Conservation (phyloP, 2,329 filamentous ascomycete species). For the Claviceps pazoutovae region DNA sequence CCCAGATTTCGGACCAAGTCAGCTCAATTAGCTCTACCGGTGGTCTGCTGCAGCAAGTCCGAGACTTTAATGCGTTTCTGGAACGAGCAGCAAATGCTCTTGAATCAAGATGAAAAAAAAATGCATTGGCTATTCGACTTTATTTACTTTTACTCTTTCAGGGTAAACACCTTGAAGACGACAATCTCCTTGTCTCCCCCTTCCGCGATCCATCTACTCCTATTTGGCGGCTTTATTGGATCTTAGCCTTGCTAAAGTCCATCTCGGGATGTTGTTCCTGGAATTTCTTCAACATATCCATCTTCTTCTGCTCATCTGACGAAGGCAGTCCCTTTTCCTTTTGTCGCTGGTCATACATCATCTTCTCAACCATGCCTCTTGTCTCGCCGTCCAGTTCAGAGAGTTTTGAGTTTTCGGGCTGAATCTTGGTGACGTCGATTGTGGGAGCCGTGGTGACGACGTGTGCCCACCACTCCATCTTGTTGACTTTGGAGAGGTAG, state of each 20-base stretch:
- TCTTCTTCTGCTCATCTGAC: slow-evolving; percentile 91
- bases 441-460: slow-evolving; percentile 75
- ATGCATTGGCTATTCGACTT: not conserved
- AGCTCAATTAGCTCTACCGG: slow-evolving; percentile 35
- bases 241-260: slow-evolving; percentile 59
- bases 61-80: slow-evolving; percentile 48
- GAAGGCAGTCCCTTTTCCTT: slow-evolving; percentile 84
- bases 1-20: slow-evolving; percentile 39
- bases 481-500: slow-evolving; percentile 89
- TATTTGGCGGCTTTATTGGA: slow-evolving; percentile 26
- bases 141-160: not conserved
- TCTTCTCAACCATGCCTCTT: slow-evolving; percentile 96
- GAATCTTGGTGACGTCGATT: slow-evolving; percentile 92
- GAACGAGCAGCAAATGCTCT: slow-evolving; percentile 45
- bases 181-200: not conserved
- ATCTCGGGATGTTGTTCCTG: slow-evolving; percentile 64
- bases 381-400: slow-evolving; percentile 91
- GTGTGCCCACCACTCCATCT: slow-evolving; percentile 97
- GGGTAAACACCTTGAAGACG: not conserved
- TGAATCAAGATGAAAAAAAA: slow-evolving; percentile 26
- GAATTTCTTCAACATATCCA: slow-evolving; percentile 86
- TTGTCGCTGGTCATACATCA: slow-evolving; percentile 98
- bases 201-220: slow-evolving; percentile 1
- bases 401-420: slow-evolving; percentile 82
- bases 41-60: slow-evolving; percentile 41